A percentile compares a stretch with the other conserved stretches of the same genome.
phyloP scores from a whole-genome alignment of 495 filamentous ascomycete genomes.

The Cladorrhinum samala region DNA sequence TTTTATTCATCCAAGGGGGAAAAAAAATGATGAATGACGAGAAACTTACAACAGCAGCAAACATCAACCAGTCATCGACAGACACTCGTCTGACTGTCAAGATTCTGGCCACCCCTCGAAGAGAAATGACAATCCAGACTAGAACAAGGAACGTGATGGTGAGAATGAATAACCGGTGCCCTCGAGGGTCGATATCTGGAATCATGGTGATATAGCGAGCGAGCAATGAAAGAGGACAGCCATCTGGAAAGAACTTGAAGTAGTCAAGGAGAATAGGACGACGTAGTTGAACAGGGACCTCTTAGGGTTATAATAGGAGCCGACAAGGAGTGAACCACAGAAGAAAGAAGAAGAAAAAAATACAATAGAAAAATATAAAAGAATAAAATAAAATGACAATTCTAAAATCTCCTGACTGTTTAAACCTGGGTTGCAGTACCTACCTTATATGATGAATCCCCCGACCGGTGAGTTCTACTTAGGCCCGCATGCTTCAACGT shows the following conservation, averaged over 20 bases:
- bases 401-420: too few species aligned
- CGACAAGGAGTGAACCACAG: too few species aligned
- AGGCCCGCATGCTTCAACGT: too few species aligned
- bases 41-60: constrained; percentile 20
- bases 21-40: too few species aligned
- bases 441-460: too few species aligned
- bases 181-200: constrained; percentile 18
- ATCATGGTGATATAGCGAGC: background rate
- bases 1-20: background rate
- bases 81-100: constrained; percentile 16
- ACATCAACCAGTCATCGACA: constrained; percentile 26
- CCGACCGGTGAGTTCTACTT: too few species aligned
- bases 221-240: background rate
- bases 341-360: too few species aligned
- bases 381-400: too few species aligned
- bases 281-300: background rate
- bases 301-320: too few species aligned
- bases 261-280: background rate
- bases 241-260: background rate
- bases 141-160: constrained; percentile 21
- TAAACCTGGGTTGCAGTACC: too few species aligned
- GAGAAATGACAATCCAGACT: constrained; percentile 16
- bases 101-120: constrained; percentile 20
- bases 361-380: too few species aligned
- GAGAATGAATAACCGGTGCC: constrained; percentile 20